phyloP scores from a whole-genome alignment of 768 basidiomycete genomes.

The Symmetrospora coprosmae region DNA sequence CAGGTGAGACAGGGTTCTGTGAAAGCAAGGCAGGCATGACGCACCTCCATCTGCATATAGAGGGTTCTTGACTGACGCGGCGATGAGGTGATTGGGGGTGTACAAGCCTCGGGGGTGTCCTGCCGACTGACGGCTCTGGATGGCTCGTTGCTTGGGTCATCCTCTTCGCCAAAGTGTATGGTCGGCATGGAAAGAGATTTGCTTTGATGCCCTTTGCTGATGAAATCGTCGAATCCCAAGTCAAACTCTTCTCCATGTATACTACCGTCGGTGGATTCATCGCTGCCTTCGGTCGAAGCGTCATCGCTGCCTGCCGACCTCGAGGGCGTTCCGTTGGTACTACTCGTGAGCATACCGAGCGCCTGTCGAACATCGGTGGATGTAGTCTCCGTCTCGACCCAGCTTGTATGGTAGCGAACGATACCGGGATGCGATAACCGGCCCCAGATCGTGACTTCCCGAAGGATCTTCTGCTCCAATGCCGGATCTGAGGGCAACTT shows the following conservation, averaged over 20 bases:
- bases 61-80: constrained; percentile 29
- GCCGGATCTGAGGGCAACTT: constrained; percentile 28
- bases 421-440: background rate
- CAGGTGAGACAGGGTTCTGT: background rate
- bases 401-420: constrained; percentile 29
- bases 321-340: background rate
- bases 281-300: constrained; percentile 2
- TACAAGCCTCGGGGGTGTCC: background rate
- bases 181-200: constrained; percentile 29
- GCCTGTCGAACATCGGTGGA: constrained; percentile 16
- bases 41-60: constrained; percentile 29
- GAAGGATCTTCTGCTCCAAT: constrained; percentile 29
- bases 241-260: constrained; percentile 25
- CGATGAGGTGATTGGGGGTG: background rate
- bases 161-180: constrained; percentile 32
- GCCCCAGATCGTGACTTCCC: constrained; percentile 33
- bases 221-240: constrained; percentile 31
- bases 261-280: constrained; percentile 1
- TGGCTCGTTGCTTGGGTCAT: constrained; percentile 19
- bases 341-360: constrained; percentile 20
- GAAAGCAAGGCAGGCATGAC: background rate
- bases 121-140: constrained; percentile 21
- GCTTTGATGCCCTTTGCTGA: constrained; percentile 27
- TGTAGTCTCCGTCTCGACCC: constrained; percentile 29
- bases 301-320: background rate